Conservation (phyloP, 495 filamentous ascomycete genomes). For the Lasiosphaeris hirsuta region DNA sequence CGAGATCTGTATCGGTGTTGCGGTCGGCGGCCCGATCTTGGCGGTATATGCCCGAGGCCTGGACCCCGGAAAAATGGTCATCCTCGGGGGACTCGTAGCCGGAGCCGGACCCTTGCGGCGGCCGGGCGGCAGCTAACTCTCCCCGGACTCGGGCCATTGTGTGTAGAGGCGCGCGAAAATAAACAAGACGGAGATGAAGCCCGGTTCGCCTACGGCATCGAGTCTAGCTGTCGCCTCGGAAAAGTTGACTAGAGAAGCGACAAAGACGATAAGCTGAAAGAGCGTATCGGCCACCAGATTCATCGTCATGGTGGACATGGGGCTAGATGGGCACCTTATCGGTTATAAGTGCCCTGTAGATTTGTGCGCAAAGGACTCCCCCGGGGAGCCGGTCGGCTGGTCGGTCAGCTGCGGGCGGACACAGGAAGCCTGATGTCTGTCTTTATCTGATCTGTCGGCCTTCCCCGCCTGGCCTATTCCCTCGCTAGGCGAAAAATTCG, state of each 20-base stretch:
- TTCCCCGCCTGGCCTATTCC: too few relatives aligned
- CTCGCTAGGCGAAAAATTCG: too few relatives aligned
- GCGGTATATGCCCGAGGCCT: neutral
- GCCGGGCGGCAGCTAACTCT: slow-evolving; percentile 61
- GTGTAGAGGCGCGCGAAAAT: slow-evolving; percentile 14
- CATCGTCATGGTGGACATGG: neutral
- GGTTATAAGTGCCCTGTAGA: too few relatives aligned
- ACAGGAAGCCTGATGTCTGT: too few relatives aligned
- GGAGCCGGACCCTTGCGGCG: slow-evolving; percentile 80
- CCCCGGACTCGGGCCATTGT: slow-evolving; percentile 4
- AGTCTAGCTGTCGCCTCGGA: slow-evolving; percentile 12
- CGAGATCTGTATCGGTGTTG: neutral
- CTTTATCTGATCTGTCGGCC: too few relatives aligned
- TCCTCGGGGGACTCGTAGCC: slow-evolving; percentile 47
- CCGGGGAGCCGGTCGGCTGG: too few relatives aligned
- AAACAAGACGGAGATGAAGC: slow-evolving; percentile 8
- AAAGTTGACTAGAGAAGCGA: slow-evolving; percentile 15
- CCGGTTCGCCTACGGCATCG: slow-evolving; percentile 11
- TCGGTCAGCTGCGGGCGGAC: too few relatives aligned
- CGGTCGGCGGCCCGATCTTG: slow-evolving; percentile 1
- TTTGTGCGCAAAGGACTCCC: too few relatives aligned
- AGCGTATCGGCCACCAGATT: slow-evolving; percentile 13
- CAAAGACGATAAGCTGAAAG: slow-evolving; percentile 19
- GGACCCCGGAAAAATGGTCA: neutral
- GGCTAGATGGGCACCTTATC: too few relatives aligned